These are phyloP conservation scores for Plectosphaerella plurivora DNA, from an alignment of 2,329 filamentous ascomycete genomes.

Conservation along the genomic window DNA sequence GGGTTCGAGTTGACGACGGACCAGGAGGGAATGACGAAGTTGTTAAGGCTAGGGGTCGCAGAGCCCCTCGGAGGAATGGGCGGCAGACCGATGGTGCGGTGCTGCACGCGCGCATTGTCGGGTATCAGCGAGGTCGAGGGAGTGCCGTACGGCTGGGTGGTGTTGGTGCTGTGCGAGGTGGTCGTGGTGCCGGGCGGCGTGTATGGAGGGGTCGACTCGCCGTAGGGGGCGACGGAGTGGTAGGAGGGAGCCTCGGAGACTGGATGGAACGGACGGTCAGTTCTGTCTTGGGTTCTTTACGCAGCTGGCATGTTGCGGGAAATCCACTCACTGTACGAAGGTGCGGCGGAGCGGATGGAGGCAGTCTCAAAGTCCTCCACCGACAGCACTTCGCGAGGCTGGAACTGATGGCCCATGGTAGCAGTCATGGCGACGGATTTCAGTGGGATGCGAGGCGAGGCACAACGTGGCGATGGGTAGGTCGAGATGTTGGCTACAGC, in stretches of 20 bases:
- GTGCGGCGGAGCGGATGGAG: constrained; percentile 63
- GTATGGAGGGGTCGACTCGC: constrained; percentile 47
- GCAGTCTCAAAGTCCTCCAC: constrained; percentile 61
- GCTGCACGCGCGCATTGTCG: constrained; percentile 18
- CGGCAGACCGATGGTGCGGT: constrained; percentile 41
- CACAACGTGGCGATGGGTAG: not conserved
- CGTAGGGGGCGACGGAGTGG: constrained; percentile 47
- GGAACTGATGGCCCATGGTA: constrained; percentile 6
- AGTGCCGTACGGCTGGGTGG: constrained; percentile 12
- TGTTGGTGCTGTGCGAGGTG: constrained; percentile 9
- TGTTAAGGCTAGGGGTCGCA: constrained; percentile 32
- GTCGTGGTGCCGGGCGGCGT: constrained; percentile 28
- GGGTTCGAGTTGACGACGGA: constrained; percentile 50
- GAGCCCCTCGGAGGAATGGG: constrained; percentile 35
- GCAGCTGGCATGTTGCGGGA: no score
- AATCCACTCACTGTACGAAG: constrained; percentile 55
- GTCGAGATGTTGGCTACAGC: not conserved
- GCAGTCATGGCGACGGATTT: not conserved
- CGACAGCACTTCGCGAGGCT: constrained; percentile 22
- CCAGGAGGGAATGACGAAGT: constrained; percentile 57
- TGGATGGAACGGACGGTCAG: constrained; percentile 16
- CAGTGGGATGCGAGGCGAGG: not conserved
- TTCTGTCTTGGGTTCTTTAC: not conserved
- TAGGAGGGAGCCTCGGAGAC: constrained; percentile 64
- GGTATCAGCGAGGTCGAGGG: constrained; percentile 15